Evolutionary conservation across 352 stramenopile genomes (phyloP).

Genomic region (Pythium brachiatum): DNA sequence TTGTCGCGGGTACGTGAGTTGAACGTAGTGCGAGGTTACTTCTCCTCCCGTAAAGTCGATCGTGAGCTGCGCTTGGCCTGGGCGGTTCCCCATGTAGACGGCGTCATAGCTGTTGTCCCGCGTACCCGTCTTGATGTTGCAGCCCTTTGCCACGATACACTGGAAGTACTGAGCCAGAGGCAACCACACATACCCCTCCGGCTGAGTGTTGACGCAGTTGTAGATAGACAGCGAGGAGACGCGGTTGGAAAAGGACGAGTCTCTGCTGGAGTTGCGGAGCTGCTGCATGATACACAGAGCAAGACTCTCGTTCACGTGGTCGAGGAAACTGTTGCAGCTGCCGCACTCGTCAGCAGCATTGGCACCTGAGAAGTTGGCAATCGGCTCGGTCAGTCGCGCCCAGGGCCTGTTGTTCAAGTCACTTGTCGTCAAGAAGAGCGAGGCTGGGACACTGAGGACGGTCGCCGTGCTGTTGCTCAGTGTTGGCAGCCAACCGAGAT

Average conservation of each 20-base stretch:
- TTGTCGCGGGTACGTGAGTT: neutral
- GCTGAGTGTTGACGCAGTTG: neutral
- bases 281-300: neutral
- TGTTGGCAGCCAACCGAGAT: neutral
- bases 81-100: neutral
- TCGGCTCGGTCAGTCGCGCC: neutral
- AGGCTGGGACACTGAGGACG: too few relatives aligned
- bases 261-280: neutral
- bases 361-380: neutral
- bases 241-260: too few relatives aligned
- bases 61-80: neutral
- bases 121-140: neutral
- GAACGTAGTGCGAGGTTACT: neutral
- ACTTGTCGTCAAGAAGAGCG: neutral
- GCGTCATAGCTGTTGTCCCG: neutral
- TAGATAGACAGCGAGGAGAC: neutral
- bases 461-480: too few relatives aligned
- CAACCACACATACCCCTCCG: neutral
- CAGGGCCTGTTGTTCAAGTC: neutral
- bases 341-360: neutral
- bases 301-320: neutral
- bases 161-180: neutral
- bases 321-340: neutral
- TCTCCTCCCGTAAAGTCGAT: neutral
- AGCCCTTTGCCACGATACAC: neutral